Evolutionary conservation across 108 stramenopile species (phyloP), one percentile per base, ranked within the genome.

Genomic region (Pseudonitzschia delicatissima): DNA sequence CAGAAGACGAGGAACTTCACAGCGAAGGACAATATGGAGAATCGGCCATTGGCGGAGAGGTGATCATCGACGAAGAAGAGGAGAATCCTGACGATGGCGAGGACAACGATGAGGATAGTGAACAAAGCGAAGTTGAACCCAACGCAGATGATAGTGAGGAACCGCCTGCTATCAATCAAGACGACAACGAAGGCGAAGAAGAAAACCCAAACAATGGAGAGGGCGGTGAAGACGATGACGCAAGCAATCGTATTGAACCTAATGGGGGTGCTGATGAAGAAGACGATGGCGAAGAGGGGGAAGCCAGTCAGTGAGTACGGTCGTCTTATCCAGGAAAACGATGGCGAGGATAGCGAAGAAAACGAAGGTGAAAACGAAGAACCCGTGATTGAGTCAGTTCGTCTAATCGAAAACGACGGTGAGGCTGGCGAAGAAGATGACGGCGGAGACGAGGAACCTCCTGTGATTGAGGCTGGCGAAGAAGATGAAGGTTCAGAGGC

Each of bases 381-480:
- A n/a, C 76, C 63, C n/a, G 77, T 74, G 31, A 82, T 78, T 5
- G 78, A 72, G 35, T 55, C 51, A 20, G 69, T 51, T 3, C 27
- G 5, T 21, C 23, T 45, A 35, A 57, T 32, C 11, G 70, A 70
- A 3, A 68, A 67, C 15, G 64, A 50, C 15, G 26, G 39, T 21
- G 66, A 32, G 21, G 57, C 52, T 7, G 48, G 33, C 23, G 39
- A 18, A 0, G 23, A 51, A 0, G 78, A 62, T 17, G 55, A 70
- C 39, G 69, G 57, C 28, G 13, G 20, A 9, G 21, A 57, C 35
- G 50, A 66, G 17, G 74, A 60, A 26, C 29, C 49, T 15, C 34
- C 40, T 1, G 33, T 17, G 13, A 34, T 42, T 17, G 52, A 37
- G 29, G 66, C 67, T 21, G 62, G 45, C 6, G 48, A 61, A 1